Evolutionary conservation across 257 asterid species (phyloP), one percentile per base, ranked within the genome.

Genomic region (Nicotiana attenuata): DNA sequence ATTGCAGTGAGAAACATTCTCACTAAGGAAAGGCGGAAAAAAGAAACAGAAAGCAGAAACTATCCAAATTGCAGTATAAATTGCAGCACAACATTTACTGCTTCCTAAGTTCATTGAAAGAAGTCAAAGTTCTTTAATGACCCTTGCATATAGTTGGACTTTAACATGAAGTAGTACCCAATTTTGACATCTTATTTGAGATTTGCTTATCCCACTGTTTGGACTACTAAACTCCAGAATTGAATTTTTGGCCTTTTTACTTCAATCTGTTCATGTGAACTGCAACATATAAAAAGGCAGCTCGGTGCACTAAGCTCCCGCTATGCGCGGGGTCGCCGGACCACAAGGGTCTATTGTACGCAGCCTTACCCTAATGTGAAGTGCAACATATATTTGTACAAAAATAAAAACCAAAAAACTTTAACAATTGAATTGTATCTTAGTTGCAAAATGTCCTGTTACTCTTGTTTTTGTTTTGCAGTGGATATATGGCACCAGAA

Each of bases 401-500:
- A 33, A 28, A 38, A 63, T n/a, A n/a, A n/a, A n/a, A n/a, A n/a
- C n/a, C n/a, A 17, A 5, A 68, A 68, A 35, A 28, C 4, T 31
- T 4, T 35, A 1, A 38, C 29, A n/a, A n/a, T 2, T 68, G 56
- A 68, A 68, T 77, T 33, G 56, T 31, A 10, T 55, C 4, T 31
- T 31, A 29, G 14, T 10, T 77, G 67, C 3, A 10, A 53, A 31
- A 19, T 55, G 17, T 19, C 11, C 31, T 4, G 4, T 52, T 6
- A 76, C 3, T 76, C 80, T 15, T 50, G 29, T 28, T 47, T 50
- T 0, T 9, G 4, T 20, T 76, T 81, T 86, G 84, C 20, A 86
- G 85, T 26, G 88, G 86, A 41, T 83, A 86, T 71, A 86, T 86
- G 85, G 67, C 88, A 16, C 86, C 88, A 1, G 88, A 83, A 59